Evolutionary conservation across 108 stramenopile genomes (phyloP), one percentile per base, ranked within the genome.

Genomic region (Cyclotella kingstonii): DNA sequence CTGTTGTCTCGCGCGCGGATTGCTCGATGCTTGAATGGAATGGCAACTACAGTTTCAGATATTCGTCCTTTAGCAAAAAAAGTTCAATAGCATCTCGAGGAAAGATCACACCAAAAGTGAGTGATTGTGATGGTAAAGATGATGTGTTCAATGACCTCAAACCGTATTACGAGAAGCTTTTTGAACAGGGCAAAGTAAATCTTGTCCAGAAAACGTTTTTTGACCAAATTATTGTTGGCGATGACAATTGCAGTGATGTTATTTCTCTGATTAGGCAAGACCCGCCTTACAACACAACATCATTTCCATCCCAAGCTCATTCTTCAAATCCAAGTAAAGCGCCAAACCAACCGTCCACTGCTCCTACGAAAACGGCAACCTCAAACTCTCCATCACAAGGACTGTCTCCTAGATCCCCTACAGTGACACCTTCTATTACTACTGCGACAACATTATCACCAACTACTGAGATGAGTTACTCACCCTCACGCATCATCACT

Each of bases 11-110:
- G 3, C 25, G 49, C 1, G 49, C 49, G 1, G 49, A 30, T 29
- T 50, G 49, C 6, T 50, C 49, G 12, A 50, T 30, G 27, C 49
- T 50, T 10, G 27, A 50, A 50, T 50, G 26, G 26, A 10, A 30
- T 29, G 49, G 49, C 28, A 30, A 50, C 31, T 50, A 30, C 27
- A 30, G 1, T 2, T 50, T 50, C 21, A n/a, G 26, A 27, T 30
- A 29, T 8, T 7, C 28, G 27, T 12, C 49, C 2, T 50, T 12
- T 14, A 50, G 12, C 28, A 10, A 11, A 27, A 21, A 11, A 6
- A 50, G 12, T 8, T 29, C 31, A 0, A 8, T 50, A n/a, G 0
- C 12, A 29, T 14, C 6, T 4, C 10, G n/a, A 10, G 49, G 49
- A 14, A 27, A 29, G 21, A 30, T 27, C 6, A 14, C 26, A 30